Evolutionary conservation across 2,329 filamentous ascomycete species (phyloP).

Genomic region (Cytospora schulzeri): DNA sequence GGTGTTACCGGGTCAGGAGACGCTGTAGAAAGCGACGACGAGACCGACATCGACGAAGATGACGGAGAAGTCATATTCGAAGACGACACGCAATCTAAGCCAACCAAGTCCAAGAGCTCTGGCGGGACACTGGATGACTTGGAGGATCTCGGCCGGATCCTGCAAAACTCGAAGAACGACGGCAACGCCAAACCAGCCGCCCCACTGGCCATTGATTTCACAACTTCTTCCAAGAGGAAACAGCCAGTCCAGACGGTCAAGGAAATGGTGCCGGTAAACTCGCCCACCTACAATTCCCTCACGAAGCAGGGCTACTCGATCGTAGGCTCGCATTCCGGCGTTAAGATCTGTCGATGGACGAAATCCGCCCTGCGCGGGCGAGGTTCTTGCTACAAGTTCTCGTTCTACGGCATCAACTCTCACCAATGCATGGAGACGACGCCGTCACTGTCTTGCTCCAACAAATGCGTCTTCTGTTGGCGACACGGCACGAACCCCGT

Average conservation of each 20-base stretch:
- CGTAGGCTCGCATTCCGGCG: constrained; percentile 90
- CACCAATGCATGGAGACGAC: constrained; percentile 99
- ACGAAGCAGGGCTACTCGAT: constrained; percentile 98
- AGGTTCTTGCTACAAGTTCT: constrained; percentile 96
- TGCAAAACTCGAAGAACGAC: constrained; percentile 50
- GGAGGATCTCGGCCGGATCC: constrained; percentile 76
- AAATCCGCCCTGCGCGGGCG: constrained; percentile 93
- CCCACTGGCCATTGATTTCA: constrained; percentile 83
- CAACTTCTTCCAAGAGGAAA: constrained; percentile 51
- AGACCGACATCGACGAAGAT: constrained; percentile 62
- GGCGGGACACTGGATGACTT: constrained; percentile 69
- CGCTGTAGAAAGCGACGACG: constrained; percentile 81
- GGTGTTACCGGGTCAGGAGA: constrained; percentile 80
- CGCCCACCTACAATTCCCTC: constrained; percentile 83
- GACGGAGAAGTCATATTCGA: constrained; percentile 56
- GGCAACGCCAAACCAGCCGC: constrained; percentile 39
- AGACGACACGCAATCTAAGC: constrained; percentile 47
- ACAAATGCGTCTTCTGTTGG: constrained; percentile 99
- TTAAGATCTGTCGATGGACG: constrained; percentile 98
- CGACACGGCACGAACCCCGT: constrained; percentile 96
- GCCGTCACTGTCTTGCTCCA: constrained; percentile 90
- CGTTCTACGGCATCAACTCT: constrained; percentile 94
- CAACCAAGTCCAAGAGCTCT: constrained; percentile 46
- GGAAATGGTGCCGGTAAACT: constrained; percentile 91
- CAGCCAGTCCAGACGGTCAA: constrained; percentile 58